Percentiles rank a stretch among this genome's conserved stretches.
Conservation (phyloP, 495 filamentous ascomycete genomes). For the Hypoxylon fuscum region DNA sequence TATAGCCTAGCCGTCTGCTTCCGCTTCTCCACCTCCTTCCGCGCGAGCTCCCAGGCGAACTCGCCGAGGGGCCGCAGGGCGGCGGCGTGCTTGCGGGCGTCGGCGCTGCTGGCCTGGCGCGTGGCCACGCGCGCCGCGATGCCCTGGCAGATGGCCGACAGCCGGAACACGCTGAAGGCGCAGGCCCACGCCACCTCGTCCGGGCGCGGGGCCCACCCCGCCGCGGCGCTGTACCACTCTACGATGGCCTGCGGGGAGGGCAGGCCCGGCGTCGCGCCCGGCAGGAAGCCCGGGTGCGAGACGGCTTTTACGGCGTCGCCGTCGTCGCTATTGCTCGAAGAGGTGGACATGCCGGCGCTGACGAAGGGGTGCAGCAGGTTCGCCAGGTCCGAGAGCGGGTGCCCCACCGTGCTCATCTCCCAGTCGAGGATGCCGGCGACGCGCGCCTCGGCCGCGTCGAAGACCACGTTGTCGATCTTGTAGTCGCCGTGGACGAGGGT, state of each 20-base stretch:
- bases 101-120: constrained; percentile 88
- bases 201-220: constrained; percentile 72
- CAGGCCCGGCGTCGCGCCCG: constrained; percentile 73
- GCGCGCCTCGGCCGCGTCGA: constrained; percentile 84
- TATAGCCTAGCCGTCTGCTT: not conserved
- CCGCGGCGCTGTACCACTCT: constrained; percentile 77
- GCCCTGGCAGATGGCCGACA: constrained; percentile 89
- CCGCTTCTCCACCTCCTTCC: constrained; percentile 35
- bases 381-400: constrained; percentile 87
- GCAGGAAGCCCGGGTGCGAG: constrained; percentile 64
- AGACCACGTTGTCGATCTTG: constrained; percentile 98
- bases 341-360: constrained; percentile 49
- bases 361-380: constrained; percentile 79
- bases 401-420: constrained; percentile 97
- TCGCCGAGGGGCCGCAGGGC: constrained; percentile 73
- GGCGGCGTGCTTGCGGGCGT: constrained; percentile 75
- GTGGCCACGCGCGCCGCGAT: constrained; percentile 86
- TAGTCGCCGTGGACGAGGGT: constrained; percentile 94
- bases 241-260: constrained; percentile 75
- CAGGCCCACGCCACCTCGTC: constrained; percentile 74
- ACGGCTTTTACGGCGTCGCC: constrained; percentile 39
- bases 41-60: constrained; percentile 74
- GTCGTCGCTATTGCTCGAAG: constrained; percentile 22
- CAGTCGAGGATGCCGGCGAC: constrained; percentile 96
- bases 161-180: constrained; percentile 67